Base-by-base conservation (phyloP, 345 rosid genomes). In the Salix brachista region DNA sequence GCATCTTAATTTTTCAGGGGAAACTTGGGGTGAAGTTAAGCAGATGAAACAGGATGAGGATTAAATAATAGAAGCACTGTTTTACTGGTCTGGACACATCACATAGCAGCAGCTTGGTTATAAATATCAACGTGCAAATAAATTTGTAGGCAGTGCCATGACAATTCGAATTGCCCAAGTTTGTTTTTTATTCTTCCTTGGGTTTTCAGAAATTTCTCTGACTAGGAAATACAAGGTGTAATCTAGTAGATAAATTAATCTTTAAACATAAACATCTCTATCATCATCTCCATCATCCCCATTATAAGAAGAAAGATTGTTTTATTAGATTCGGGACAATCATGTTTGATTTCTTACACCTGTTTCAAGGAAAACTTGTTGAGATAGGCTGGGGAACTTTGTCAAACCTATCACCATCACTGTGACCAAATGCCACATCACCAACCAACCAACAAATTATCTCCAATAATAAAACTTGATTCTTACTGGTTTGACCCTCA, bases 241-340 rank as follows among this genome's bases (percentile, higher is more conserved):
- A 48, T 42, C 65, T 28, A 34, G n/a, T 3, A 54, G 39, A 36
- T 14, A 37, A 39, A 67, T 56, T n/a, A 68, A 16, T n/a, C 1
- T 8, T 6, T 75, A 36, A 32, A 44, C 64, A 23, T 61, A 46
- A 36, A 32, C 28, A 26, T 48, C 48, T n/a, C 1, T 2, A 39
- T 72, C 69, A 26, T 65, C 34, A 28, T 67, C 75, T 26, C 65
- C 34, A 62, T 80, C 73, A 52, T 60, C 41, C 26, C 52, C 61
- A 72, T 61, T 21, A 68, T 21, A 30, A 72, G 62, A 52, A 18
- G 12, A 67, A 46, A 34, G 54, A 73, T 44, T 75, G 42, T 48
- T 34, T 69, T 37, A 81, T 65, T 56, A 69, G 69, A 65, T 44
- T 72, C 50, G 52, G 54, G 39, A 65, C 65, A 21, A 50, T 68